Conservation (phyloP, 2,329 filamentous ascomycete genomes). For the Aspergillus versicolor region DNA sequence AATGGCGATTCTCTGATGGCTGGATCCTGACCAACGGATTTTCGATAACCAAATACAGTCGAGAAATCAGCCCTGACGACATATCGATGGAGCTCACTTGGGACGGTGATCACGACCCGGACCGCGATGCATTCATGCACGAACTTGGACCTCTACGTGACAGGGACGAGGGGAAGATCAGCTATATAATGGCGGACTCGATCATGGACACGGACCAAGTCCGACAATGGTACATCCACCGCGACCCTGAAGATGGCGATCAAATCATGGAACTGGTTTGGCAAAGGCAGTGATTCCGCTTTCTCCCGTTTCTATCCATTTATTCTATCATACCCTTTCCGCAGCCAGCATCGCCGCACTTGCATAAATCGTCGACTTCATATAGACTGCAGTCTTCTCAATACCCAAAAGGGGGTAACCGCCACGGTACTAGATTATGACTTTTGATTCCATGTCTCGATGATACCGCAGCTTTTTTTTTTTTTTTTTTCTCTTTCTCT, state of each 20-base stretch:
- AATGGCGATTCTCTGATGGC: constrained; percentile 50
- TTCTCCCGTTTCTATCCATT: background rate
- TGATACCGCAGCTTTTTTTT: constrained; percentile 11
- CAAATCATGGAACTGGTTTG: constrained; percentile 44
- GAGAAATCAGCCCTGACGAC: constrained; percentile 44
- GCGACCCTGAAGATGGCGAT: constrained; percentile 40
- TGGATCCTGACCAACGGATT: constrained; percentile 61
- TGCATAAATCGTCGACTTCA: constrained; percentile 5
- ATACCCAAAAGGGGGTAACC: constrained; percentile 11
- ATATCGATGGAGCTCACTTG: constrained; percentile 56
- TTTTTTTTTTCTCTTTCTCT: background rate
- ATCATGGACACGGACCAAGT: constrained; percentile 46
- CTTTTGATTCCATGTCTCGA: constrained; percentile 14
- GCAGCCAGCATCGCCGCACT: background rate
- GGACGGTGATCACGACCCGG: constrained; percentile 45
- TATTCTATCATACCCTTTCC: background rate
- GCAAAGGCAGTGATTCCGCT: constrained; percentile 17
- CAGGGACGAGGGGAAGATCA: constrained; percentile 51
- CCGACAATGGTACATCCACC: constrained; percentile 57
- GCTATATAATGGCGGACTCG: constrained; percentile 50
- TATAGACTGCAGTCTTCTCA: constrained; percentile 15
- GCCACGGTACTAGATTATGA: constrained; percentile 21
- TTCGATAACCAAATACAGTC: constrained; percentile 54
- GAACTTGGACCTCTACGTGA: constrained; percentile 54
- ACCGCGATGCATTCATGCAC: constrained; percentile 49